Evolutionary conservation across 495 filamentous ascomycete genomes (phyloP), one percentile per base, ranked within the genome.

Genomic region (Collariella sp.): DNA sequence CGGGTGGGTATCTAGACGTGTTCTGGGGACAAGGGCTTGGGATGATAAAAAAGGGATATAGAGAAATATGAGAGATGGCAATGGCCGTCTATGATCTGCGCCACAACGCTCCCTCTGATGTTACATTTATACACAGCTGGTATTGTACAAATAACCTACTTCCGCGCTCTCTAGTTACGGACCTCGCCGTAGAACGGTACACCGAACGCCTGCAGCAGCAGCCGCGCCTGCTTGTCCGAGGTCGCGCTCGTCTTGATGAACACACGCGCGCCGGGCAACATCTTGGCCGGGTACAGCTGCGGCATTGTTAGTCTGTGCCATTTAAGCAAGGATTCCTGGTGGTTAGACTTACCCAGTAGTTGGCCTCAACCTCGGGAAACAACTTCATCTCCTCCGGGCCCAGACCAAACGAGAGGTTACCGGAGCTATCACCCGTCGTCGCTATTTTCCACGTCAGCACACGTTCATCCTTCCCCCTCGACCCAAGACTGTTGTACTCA

Each of bases 291-390:
- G 40, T 60, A 63, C 58, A 71, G 57, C 59, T 57, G 42, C 18
- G 16, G 3, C 16, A 13, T 23, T 24, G 45, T 55, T 47, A 55
- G 45, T 19, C 16, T 10, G 18, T 7, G 0, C 22, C 0, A 7
- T 24, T 10, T 19, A 36, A 29, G 57, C 56, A 41, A 52, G 0
- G 18, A 39, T 44, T 1, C 38, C 0, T 12, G 46, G 50, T 13
- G 54, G 52, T 39, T 57, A 46, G 41, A 82, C 89, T 80, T 70
- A 96, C 90, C 70, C 90, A 86, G 65, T 89, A 91, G 71, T 95
- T 94, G 40, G 86, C 79, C 68, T 95, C 90, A 49, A 97, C 79
- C 72, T 98, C 93, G 0, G 94, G 94, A 70, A 96, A 97, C 46
- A 87, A 63, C 50, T 83, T 80, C 49, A 96, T 79, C 38, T 79